Evolutionary conservation across 805 yeast genomes (phyloP).

Genomic region (Wickerhamomyces canadensis): DNA sequence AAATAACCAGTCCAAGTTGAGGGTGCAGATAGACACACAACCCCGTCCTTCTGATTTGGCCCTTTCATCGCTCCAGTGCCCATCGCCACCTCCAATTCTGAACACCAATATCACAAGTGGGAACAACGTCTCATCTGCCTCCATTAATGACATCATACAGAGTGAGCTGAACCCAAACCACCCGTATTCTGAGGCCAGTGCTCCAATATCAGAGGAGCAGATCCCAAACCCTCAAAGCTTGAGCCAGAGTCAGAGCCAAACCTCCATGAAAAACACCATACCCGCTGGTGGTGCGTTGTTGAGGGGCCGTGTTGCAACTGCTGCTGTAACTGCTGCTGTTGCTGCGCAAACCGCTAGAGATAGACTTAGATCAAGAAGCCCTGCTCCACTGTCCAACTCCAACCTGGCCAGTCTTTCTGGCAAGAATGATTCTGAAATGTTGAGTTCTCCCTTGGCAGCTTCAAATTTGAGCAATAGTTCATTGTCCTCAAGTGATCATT

Average conservation of each 20-base stretch:
- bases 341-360: slow-evolving; percentile 35
- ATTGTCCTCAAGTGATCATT: slow-evolving; percentile 21
- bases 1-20: slow-evolving; percentile 2
- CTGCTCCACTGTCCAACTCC: slow-evolving; percentile 3
- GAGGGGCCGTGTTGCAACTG: slow-evolving; percentile 32
- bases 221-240: slow-evolving; percentile 1
- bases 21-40: not conserved
- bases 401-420: not conserved
- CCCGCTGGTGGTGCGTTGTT: slow-evolving; percentile 44
- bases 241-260: slow-evolving; percentile 2
- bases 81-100: slow-evolving; percentile 70
- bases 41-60: slow-evolving; percentile 50
- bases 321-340: slow-evolving; percentile 34
- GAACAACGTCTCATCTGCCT: slow-evolving; percentile 18
- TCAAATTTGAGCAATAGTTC: slow-evolving; percentile 17
- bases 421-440: not conserved
- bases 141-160: slow-evolving; percentile 21
- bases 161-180: slow-evolving; percentile 8
- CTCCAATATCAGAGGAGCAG: slow-evolving; percentile 3
- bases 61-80: slow-evolving; percentile 53
- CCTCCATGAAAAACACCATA: slow-evolving; percentile 26
- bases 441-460: slow-evolving; percentile 2
- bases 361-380: slow-evolving; percentile 13
- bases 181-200: not conserved
- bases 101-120: slow-evolving; percentile 26